Conservation (phyloP, 495 filamentous ascomycete genomes). For the Tuber magnatum region DNA sequence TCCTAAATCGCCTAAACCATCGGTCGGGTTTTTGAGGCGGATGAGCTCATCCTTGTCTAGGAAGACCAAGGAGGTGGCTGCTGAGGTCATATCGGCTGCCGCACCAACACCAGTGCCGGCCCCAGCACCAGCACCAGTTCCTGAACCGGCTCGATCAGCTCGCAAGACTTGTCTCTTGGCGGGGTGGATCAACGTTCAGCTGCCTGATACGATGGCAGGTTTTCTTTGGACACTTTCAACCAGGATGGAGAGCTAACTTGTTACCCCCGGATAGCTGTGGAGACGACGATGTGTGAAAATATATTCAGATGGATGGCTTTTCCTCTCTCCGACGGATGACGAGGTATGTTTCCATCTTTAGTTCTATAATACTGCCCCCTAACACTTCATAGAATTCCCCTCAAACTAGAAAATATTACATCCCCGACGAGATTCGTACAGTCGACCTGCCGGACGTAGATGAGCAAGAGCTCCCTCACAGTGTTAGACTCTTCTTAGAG, state of each 20-base stretch:
- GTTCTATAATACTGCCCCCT: slow-evolving; percentile 8
- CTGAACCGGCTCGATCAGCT: slow-evolving; percentile 16
- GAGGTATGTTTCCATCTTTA: slow-evolving; percentile 21
- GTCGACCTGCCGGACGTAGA: slow-evolving; percentile 40
- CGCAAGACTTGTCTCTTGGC: slow-evolving; percentile 35
- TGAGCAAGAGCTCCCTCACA: slow-evolving; percentile 41
- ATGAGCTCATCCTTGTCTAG: slow-evolving; percentile 33
- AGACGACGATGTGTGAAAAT: slow-evolving; percentile 41
- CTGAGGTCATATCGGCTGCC: not conserved
- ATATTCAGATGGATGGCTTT: slow-evolving; percentile 38
- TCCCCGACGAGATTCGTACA: slow-evolving; percentile 30
- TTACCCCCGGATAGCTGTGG: slow-evolving; percentile 22
- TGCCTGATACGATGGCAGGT: slow-evolving; percentile 38
- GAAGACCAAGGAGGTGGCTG: slow-evolving; percentile 29
- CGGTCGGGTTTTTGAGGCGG: slow-evolving; percentile 32
- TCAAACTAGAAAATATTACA: slow-evolving; percentile 38
- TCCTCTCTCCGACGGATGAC: slow-evolving; percentile 38
- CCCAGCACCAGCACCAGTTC: not conserved
- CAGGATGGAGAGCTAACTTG: not conserved
- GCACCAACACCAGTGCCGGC: slow-evolving; percentile 4
- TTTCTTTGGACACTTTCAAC: not conserved
- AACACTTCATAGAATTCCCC: slow-evolving; percentile 30
- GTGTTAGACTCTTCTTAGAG: slow-evolving; percentile 34
- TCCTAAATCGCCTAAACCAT: slow-evolving; percentile 33
- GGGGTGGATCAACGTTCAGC: slow-evolving; percentile 41